Evolutionary conservation across 345 rosid species (phyloP).

Genomic region (Populus pruinosa): DNA sequence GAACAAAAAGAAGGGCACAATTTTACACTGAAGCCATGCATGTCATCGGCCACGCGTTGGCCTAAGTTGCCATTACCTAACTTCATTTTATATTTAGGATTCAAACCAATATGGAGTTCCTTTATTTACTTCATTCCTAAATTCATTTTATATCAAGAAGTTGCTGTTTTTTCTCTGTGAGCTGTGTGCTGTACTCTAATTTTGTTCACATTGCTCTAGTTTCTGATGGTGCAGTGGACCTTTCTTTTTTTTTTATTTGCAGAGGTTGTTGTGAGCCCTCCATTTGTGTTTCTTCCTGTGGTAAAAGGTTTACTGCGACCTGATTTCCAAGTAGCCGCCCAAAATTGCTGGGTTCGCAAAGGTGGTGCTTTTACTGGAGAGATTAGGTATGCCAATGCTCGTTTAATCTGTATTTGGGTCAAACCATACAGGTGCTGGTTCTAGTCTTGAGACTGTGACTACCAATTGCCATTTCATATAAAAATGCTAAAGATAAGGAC

Average conservation of each 20-base stretch:
- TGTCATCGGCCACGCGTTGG: not conserved
- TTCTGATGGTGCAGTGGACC: not conserved
- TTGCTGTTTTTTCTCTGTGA: not conserved
- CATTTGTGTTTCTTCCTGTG: conserved; percentile 54
- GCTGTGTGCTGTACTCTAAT: not conserved
- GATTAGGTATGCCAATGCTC: conserved; percentile 42
- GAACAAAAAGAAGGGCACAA: not conserved
- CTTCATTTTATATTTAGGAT: not conserved
- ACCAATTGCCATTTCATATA: not conserved
- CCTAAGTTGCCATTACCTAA: not conserved
- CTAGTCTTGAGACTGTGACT: not conserved
- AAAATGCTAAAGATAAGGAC: not conserved
- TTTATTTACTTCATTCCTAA: not conserved
- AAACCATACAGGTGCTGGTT: not conserved
- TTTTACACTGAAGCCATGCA: not conserved
- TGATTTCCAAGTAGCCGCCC: conserved; percentile 65
- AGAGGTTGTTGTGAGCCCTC: conserved; percentile 81
- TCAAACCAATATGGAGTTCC: not conserved
- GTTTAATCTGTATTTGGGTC: not conserved
- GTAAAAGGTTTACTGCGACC: conserved; percentile 45
- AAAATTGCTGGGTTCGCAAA: conserved; percentile 68
- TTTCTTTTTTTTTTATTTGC: conserved; percentile 9
- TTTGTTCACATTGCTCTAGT: not conserved
- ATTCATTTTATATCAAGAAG: not conserved
- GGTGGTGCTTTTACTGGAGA: conserved; percentile 76